These are phyloP conservation scores for Boletales sp. DNA, from an alignment of 768 basidiomycete genomes.

Conservation along the genomic window DNA sequence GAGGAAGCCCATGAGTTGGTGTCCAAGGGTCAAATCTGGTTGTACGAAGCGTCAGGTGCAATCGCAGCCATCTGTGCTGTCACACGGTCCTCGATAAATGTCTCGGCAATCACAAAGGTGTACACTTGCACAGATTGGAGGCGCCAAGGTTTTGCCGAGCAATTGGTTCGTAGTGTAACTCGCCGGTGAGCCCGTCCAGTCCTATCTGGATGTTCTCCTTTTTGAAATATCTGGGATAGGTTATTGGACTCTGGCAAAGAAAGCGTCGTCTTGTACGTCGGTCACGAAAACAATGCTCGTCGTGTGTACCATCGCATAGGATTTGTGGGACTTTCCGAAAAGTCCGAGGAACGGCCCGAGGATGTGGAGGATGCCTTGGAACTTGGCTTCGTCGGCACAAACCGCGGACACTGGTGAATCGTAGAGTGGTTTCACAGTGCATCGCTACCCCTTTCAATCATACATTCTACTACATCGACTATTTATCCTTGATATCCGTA, in stretches of 20 bases:
- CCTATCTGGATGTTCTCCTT: neutral
- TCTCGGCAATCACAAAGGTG: slow-evolving; percentile 57
- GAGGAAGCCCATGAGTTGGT: slow-evolving; percentile 48
- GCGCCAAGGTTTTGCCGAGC: slow-evolving; percentile 47
- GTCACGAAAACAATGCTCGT: slow-evolving; percentile 46
- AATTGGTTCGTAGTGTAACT: slow-evolving; percentile 47
- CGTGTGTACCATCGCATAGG: slow-evolving; percentile 54
- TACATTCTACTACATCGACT: too few species aligned
- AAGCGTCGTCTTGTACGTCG: slow-evolving; percentile 53
- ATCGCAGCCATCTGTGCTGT: slow-evolving; percentile 53
- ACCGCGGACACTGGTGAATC: slow-evolving; percentile 52
- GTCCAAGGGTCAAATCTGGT: slow-evolving; percentile 47
- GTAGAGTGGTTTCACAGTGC: too few species aligned
- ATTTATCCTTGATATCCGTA: too few species aligned
- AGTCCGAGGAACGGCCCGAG: slow-evolving; percentile 29
- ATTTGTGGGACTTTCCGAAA: slow-evolving; percentile 43
- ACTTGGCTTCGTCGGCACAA: slow-evolving; percentile 46
- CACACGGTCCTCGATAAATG: slow-evolving; percentile 46
- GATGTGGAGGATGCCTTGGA: slow-evolving; percentile 49
- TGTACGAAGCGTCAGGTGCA: slow-evolving; percentile 42
- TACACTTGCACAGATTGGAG: slow-evolving; percentile 47
- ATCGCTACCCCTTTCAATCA: too few species aligned
- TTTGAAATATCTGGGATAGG: slow-evolving; percentile 16
- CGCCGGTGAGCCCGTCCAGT: slow-evolving; percentile 31
- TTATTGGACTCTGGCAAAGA: slow-evolving; percentile 43